Base-by-base conservation (phyloP, 2,329 filamentous ascomycete genomes). In the Aspergillus cejpii region DNA sequence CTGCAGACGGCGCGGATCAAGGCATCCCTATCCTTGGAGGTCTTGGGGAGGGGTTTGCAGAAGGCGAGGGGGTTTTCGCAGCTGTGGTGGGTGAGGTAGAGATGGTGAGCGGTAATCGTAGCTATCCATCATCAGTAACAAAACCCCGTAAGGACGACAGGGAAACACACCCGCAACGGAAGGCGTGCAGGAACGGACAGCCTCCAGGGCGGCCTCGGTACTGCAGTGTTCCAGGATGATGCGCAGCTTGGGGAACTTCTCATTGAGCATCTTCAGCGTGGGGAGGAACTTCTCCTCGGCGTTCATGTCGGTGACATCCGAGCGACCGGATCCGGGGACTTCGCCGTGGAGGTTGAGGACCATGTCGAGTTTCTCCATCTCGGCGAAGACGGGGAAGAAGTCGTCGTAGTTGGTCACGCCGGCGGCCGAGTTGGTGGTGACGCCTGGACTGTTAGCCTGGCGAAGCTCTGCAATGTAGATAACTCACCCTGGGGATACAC, bases 341-440 rank as follows among this genome's bases (percentile, higher is more conserved):
- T 96, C 91, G 53, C 90, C 91, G 64, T 97, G 90, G n/a, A 97
- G 74, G 69, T 96, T 96, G 33, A 94, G 76, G n/a, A 94, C 78
- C 62, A 95, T 74, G 54, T 83, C 81, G 54, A 89, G 80, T 48
- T 82, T 72, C 63, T 95, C 85, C 90, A 97, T 96, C 53, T 87
- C 85, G n/a, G 76, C 78, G 61, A 97, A 94, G 11, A 91, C 85
- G 5, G 70, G 68, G 46, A 72, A 73, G 54, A 71, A 70, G 12
- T 62, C 53, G 6, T 65, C 62, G 45, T 71, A 71, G 52, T 71
- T 68, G 33, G 70, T 57, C 2, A 74, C 71, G 3, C 71, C 71
- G 6, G 68, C 63, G 27, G 74, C 73, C 3, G 77, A 81, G 59
- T 83, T 80, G 41, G 76, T 79, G 3, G 76, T 79, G 28, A 78